Evolutionary conservation across 495 filamentous ascomycete genomes (phyloP).

Genomic region (Platismatia glauca): DNA sequence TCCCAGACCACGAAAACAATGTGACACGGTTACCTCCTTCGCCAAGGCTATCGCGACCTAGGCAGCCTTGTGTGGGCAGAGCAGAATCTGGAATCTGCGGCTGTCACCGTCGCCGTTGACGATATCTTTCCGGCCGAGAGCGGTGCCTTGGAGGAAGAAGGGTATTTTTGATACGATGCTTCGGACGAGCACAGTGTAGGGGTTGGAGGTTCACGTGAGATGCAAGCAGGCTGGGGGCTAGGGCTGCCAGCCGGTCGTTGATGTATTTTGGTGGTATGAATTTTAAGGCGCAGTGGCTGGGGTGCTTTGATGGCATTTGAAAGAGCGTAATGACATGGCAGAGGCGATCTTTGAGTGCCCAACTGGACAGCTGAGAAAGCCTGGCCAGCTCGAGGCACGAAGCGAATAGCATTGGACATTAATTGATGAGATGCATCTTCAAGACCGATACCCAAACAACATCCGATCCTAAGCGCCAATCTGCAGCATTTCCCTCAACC

Average conservation of each 20-base stretch:
- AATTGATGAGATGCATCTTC: too few species aligned
- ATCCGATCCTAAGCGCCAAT: conserved; percentile 21
- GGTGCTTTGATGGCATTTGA: neutral
- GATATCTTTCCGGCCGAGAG: conserved; percentile 3
- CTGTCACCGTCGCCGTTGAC: conserved; percentile 5
- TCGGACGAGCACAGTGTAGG: neutral
- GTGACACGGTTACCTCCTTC: too few species aligned
- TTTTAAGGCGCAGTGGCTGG: neutral
- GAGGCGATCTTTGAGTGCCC: neutral
- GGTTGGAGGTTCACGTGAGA: neutral
- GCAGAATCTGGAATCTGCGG: neutral
- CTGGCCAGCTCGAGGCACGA: neutral
- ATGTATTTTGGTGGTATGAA: neutral
- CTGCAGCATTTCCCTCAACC: conserved; percentile 58
- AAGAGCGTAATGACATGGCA: neutral
- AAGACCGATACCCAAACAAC: neutral
- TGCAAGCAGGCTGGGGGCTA: neutral
- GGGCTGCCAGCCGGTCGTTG: neutral
- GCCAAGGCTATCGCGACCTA: too few species aligned
- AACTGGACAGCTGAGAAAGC: neutral
- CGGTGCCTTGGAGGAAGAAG: conserved; percentile 4
- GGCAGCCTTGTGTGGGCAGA: too few species aligned
- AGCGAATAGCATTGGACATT: neutral
- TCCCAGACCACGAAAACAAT: too few species aligned
- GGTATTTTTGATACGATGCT: neutral